These are phyloP conservation scores for Fusarium vanettenii DNA, from an alignment of 2,329 filamentous ascomycete species.

Conservation along the genomic window DNA sequence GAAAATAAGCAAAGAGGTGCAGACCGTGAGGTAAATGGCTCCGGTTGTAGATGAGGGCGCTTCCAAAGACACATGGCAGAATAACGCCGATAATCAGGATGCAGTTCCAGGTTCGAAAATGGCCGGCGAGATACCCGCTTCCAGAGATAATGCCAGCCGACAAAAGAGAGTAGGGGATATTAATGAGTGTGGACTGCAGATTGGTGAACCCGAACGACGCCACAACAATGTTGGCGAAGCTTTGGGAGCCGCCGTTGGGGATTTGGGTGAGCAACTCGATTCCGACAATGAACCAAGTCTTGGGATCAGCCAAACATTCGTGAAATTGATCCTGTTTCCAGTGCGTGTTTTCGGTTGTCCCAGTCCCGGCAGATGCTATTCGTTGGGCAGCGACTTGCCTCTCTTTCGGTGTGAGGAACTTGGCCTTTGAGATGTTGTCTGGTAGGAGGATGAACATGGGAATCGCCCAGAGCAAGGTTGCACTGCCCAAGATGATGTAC, in stretches of 20 bases:
- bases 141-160: constrained; percentile 60
- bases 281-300: constrained; percentile 69
- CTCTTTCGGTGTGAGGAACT: constrained; percentile 67
- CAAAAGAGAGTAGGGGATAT: constrained; percentile 68
- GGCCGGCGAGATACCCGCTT: constrained; percentile 63
- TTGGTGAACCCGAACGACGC: constrained; percentile 66
- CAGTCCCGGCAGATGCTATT: constrained; percentile 62
- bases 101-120: constrained; percentile 63
- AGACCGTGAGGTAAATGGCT: constrained; percentile 53
- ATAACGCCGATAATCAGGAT: constrained; percentile 63
- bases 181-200: constrained; percentile 66
- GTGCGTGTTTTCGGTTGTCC: constrained; percentile 58
- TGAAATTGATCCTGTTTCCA: constrained; percentile 64
- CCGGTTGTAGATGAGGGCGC: constrained; percentile 64
- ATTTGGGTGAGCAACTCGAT: constrained; percentile 67
- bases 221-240: constrained; percentile 68
- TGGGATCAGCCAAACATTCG: constrained; percentile 68
- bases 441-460: constrained; percentile 62
- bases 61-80: constrained; percentile 62
- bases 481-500: constrained; percentile 65
- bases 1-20: constrained; percentile 68
- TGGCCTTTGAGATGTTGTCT: constrained; percentile 64
- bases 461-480: constrained; percentile 64
- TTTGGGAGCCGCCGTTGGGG: constrained; percentile 71
- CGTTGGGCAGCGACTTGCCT: constrained; percentile 59